These are phyloP conservation scores for Phymatotrichopsis omnivora DNA, from an alignment of 2,329 filamentous ascomycete genomes.

Conservation along the genomic window DNA sequence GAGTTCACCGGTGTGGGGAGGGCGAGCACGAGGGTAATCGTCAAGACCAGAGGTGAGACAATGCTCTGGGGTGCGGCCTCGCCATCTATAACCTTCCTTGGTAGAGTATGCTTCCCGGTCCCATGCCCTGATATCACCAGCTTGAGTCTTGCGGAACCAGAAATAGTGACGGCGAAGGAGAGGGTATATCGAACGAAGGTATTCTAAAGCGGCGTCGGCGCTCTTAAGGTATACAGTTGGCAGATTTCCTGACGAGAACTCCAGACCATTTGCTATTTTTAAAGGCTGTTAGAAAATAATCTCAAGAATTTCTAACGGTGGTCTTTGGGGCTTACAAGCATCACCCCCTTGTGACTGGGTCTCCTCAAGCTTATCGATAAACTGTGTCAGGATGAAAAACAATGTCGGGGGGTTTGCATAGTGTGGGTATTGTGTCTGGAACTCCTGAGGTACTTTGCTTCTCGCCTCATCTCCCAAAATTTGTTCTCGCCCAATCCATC, in stretches of 20 bases:
- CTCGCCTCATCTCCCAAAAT: conserved; percentile 85
- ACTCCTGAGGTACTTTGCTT: conserved; percentile 87
- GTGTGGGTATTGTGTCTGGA: conserved; percentile 91
- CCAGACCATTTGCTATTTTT: too few species aligned
- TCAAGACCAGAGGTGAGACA: conserved; percentile 89
- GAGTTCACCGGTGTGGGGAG: conserved; percentile 88
- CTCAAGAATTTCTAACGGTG: too few species aligned
- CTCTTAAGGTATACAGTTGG: conserved; percentile 59
- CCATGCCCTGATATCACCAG: conserved; percentile 80
- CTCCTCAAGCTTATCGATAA: conserved; percentile 64
- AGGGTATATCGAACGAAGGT: conserved; percentile 70
- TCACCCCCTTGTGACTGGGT: conserved; percentile 39
- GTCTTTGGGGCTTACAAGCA: conserved; percentile 34
- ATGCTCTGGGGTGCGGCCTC: conserved; percentile 75
- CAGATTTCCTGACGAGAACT: conserved; percentile 39
- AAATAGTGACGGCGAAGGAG: conserved; percentile 79
- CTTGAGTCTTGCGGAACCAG: conserved; percentile 91
- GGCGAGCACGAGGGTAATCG: conserved; percentile 88
- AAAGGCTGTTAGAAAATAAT: too few species aligned
- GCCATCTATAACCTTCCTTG: conserved; percentile 94
- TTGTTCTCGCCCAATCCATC: conserved; percentile 95
- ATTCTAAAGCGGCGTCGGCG: conserved; percentile 55
- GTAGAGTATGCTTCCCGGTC: conserved; percentile 77
- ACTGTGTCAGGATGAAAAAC: conserved; percentile 76
- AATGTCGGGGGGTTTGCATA: conserved; percentile 95